Conservation (phyloP, 2,329 filamentous ascomycete species). For the Microcera coccophila region DNA sequence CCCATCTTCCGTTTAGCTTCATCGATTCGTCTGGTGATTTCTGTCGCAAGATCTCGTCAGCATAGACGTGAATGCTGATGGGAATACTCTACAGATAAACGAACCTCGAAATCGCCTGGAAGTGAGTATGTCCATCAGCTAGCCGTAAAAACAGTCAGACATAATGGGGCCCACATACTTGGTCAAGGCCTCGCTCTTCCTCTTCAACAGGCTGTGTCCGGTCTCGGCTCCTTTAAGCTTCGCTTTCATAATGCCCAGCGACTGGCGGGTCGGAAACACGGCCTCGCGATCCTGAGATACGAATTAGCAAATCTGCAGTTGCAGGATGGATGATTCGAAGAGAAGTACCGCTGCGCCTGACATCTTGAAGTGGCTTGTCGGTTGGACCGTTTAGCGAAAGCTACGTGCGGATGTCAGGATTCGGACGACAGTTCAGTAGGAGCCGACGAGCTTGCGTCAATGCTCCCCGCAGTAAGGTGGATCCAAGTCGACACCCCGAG, state of each 20-base stretch:
- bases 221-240: slow-evolving; percentile 93
- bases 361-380: no score
- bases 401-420: no score
- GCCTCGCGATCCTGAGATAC: slow-evolving; percentile 77
- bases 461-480: no score
- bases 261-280: slow-evolving; percentile 97
- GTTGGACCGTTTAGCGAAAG: no score
- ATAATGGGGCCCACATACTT: slow-evolving; percentile 61
- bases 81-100: slow-evolving; percentile 6
- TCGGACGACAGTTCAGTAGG: no score
- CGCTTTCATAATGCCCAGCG: slow-evolving; percentile 92
- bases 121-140: slow-evolving; percentile 4
- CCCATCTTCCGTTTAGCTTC: slow-evolving; percentile 99
- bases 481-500: no score
- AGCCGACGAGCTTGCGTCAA: no score
- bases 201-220: slow-evolving; percentile 90
- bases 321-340: background rate
- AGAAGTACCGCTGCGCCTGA: slow-evolving; percentile 30
- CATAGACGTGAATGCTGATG: slow-evolving; percentile 1
- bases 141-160: background rate
- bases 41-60: slow-evolving; percentile 42
- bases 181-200: slow-evolving; percentile 96
- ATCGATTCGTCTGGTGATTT: slow-evolving; percentile 95
- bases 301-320: slow-evolving; percentile 9
- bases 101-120: slow-evolving; percentile 82